Conservation (phyloP, 1,284 basidiomycete genomes). For the Moesziomyces sp. region DNA sequence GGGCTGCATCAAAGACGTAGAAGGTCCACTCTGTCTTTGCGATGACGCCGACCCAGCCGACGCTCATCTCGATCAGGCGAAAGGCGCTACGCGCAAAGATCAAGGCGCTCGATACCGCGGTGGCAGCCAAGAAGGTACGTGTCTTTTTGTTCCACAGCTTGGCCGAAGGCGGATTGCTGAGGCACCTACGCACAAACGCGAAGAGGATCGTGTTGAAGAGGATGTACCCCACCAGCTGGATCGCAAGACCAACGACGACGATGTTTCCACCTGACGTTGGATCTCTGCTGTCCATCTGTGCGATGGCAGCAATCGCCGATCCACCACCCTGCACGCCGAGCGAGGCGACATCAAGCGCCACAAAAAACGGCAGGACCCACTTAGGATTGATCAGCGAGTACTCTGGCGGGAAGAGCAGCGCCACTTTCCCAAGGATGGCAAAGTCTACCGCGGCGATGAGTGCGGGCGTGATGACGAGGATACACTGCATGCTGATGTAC, state of each 20-base stretch:
- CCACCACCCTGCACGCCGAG: conserved; percentile 47
- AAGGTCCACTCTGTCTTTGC: conserved; percentile 46
- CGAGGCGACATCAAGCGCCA: conserved; percentile 43
- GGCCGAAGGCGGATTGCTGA: not conserved
- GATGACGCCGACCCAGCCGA: conserved; percentile 49
- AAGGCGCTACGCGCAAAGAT: conserved; percentile 47
- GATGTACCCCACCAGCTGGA: conserved; percentile 44
- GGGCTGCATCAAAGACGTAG: conserved; percentile 37
- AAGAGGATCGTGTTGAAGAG: conserved; percentile 36
- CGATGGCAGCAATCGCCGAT: conserved; percentile 28
- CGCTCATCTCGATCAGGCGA: conserved; percentile 48
- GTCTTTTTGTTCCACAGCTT: conserved; percentile 13
- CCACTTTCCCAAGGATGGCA: conserved; percentile 32
- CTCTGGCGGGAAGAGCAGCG: conserved; percentile 22
- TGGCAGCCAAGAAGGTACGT: conserved; percentile 30
- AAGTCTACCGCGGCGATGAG: conserved; percentile 53
- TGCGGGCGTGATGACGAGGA: conserved; percentile 51
- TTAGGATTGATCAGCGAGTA: conserved; percentile 31
- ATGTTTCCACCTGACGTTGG: conserved; percentile 28
- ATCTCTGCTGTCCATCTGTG: conserved; percentile 23
- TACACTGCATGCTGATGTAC: conserved; percentile 49
- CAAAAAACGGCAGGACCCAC: conserved; percentile 50
- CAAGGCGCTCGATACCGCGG: conserved; percentile 30
- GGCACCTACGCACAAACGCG: conserved; percentile 19
- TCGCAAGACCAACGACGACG: conserved; percentile 38